Evolutionary conservation across 2,329 filamentous ascomycete genomes (phyloP).

Genomic region (Colletotrichum melonis): DNA sequence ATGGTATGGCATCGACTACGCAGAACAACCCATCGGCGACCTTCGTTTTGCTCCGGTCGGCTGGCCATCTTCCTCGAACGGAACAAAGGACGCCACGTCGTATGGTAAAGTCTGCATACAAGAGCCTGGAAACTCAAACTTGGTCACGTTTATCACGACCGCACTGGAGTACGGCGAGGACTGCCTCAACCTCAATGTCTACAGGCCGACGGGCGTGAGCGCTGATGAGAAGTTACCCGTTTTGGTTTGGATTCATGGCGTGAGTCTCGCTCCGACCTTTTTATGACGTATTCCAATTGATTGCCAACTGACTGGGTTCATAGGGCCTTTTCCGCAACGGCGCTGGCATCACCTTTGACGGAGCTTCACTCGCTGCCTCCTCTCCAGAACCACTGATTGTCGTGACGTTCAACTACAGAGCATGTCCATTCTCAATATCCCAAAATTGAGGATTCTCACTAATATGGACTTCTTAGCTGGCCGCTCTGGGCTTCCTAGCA

Average conservation of each 20-base stretch:
- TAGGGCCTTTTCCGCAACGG: slow-evolving; percentile 19
- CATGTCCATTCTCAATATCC: neutral
- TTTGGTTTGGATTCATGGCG: slow-evolving; percentile 34
- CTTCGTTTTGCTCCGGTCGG: neutral
- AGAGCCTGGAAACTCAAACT: slow-evolving; percentile 20
- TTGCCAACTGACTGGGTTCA: neutral
- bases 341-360: slow-evolving; percentile 33
- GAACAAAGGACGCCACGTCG: neutral
- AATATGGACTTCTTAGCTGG: neutral
- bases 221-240: slow-evolving; percentile 34
- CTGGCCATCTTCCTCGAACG: slow-evolving; percentile 16
- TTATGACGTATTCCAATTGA: neutral
- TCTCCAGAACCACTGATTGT: slow-evolving; percentile 42
- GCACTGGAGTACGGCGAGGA: slow-evolving; percentile 16
- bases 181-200: slow-evolving; percentile 30
- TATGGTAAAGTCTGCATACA: slow-evolving; percentile 23
- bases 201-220: slow-evolving; percentile 2
- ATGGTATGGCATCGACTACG: slow-evolving; percentile 25
- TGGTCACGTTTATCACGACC: slow-evolving; percentile 8
- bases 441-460: no score
- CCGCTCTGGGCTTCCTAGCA: slow-evolving; percentile 55
- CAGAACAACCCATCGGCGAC: neutral
- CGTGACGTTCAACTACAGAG: slow-evolving; percentile 43
- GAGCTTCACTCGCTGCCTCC: slow-evolving; percentile 39
- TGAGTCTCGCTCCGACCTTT: neutral